Evolutionary conservation across 345 rosid species (phyloP).

Genomic region (Microcos paniculata): DNA sequence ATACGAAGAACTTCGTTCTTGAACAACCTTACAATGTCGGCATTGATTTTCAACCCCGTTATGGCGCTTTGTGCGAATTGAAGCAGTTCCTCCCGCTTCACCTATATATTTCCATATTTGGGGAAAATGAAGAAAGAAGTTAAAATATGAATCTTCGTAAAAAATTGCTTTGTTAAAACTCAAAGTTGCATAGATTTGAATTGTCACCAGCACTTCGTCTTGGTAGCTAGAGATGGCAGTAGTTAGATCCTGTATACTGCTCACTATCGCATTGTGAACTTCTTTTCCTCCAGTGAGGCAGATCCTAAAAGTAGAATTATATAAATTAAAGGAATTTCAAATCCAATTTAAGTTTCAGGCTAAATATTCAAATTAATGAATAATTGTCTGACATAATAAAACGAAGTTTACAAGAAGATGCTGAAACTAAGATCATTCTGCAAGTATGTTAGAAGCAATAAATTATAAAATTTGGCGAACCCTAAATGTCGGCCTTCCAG

Average conservation of each 20-base stretch:
- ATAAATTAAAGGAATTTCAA: constrained; percentile 2
- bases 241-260: constrained; percentile 93
- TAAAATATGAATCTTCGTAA: constrained; percentile 21
- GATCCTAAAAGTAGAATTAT: constrained; percentile 40
- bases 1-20: constrained; percentile 9
- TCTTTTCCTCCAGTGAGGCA: constrained; percentile 94
- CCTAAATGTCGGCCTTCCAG: not conserved
- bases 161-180: not conserved
- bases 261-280: constrained; percentile 87
- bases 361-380: not conserved
- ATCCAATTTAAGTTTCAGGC: constrained; percentile 8
- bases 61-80: constrained; percentile 88
- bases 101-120: constrained; percentile 42
- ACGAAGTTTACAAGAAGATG: constrained; percentile 8
- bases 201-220: constrained; percentile 92
- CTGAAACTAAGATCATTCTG: not conserved
- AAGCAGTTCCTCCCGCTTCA: constrained; percentile 93
- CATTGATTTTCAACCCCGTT: constrained; percentile 78
- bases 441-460: not conserved
- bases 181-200: not conserved
- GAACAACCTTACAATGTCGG: constrained; percentile 72
- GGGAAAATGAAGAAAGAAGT: constrained; percentile 1
- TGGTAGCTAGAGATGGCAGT: constrained; percentile 72
- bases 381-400: not conserved
- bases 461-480: not conserved